Base-by-base conservation (phyloP, 2,329 filamentous ascomycete species). In the Emergomyces orientalis region DNA sequence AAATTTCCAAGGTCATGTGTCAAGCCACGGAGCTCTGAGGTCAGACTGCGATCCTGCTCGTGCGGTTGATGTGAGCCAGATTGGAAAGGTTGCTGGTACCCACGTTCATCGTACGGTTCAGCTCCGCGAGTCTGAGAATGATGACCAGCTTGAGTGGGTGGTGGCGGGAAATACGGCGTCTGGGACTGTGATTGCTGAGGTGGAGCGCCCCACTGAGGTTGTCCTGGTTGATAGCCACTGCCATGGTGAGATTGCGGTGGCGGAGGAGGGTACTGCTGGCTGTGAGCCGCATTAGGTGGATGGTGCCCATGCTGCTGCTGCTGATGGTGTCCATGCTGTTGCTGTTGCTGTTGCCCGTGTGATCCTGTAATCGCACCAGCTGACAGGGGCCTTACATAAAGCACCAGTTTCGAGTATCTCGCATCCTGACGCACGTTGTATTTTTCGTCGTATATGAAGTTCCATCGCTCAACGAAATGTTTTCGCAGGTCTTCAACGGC, bases 381-480 rank as follows among this genome's bases (percentile, higher is more conserved):
- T 39, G 71, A 70, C 67, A 69, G 57, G 62, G 74, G 67, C 58
- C 69, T 71, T 5, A 71, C 74, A 70, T 68, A 75, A 45, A 74
- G 70, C 32, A 63, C 70, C 58, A 75, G 69, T 65, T 69, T 74
- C 14, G 73, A 68, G 66, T 85, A 86, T 62, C 82, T 75, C 3
- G 72, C 69, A 55, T 84, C 78, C 56, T 80, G 77, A 19, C 84
- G 81, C 41, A 82, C 80, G 64, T 79, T 77, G 72, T 97, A 97
- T 74, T 97, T 97, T 60, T 88, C 85, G 63, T 86, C 82, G 67
- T 86, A 96, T 67, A 97, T 92, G 72, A 90, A 96, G 72, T 99
- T 97, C 94, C 93, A 97, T 41, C 94, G 86, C 55, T 97, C 78
- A 9, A 96, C 86, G 69, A 97, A 99, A 73, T 97, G 92, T 76